Conservation (phyloP, 192 early-diverging fungal genomes). For the Rhizophagus clarus region DNA sequence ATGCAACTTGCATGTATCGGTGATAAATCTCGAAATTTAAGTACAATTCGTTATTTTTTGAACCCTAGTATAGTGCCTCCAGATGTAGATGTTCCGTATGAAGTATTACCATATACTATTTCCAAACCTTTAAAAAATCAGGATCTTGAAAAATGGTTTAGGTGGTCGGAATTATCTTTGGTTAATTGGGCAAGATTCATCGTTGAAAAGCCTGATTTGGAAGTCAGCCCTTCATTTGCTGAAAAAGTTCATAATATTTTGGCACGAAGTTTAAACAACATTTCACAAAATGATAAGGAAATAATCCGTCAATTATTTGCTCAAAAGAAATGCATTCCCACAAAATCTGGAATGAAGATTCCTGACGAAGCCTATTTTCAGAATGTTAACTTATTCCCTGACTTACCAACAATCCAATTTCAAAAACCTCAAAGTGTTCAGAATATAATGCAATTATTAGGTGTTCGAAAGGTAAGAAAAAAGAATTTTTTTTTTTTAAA, state of each 20-base stretch:
- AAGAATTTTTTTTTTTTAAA: neutral
- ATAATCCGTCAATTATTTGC: slow-evolving; percentile 37
- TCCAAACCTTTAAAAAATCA: neutral
- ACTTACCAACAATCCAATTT: slow-evolving; percentile 74
- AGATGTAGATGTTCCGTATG: neutral
- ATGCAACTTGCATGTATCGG: neutral
- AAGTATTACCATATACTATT: slow-evolving; percentile 20
- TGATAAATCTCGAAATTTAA: slow-evolving; percentile 46
- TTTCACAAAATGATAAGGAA: slow-evolving; percentile 39
- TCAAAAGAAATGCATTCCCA: slow-evolving; percentile 66
- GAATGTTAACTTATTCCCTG: slow-evolving; percentile 81
- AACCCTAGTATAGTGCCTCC: slow-evolving; percentile 41
- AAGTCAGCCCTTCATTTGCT: slow-evolving; percentile 55
- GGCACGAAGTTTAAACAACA: slow-evolving; percentile 49
- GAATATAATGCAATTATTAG: slow-evolving; percentile 67
- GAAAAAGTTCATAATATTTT: slow-evolving; percentile 67
- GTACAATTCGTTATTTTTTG: slow-evolving; percentile 56
- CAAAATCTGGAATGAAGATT: slow-evolving; percentile 64
- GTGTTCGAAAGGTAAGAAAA: slow-evolving; percentile 72
- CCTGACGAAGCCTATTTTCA: slow-evolving; percentile 78
- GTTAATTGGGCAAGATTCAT: slow-evolving; percentile 17
- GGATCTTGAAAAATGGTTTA: slow-evolving; percentile 19
- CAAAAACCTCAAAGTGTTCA: slow-evolving; percentile 40
- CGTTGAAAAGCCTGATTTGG: neutral
- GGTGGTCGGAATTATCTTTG: slow-evolving; percentile 6